Percentiles rank a stretch among this genome's conserved stretches.
phyloP scores from a whole-genome alignment of 1,284 basidiomycete species.

The Pseudozyma sp. region DNA sequence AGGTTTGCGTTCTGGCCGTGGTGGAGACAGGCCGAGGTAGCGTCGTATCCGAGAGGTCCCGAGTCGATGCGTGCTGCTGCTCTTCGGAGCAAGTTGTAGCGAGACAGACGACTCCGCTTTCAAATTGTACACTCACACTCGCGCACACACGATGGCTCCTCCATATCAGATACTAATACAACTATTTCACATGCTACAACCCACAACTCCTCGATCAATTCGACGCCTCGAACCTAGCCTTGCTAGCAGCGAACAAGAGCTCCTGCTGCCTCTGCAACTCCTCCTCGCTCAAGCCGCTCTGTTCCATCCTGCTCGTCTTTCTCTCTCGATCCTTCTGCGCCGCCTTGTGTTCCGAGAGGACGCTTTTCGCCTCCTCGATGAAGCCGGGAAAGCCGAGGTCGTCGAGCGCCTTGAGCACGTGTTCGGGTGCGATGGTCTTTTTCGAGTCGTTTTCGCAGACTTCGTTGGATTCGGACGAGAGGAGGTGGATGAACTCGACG shows the following conservation, averaged over 20 bases:
- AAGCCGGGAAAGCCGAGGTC: constrained; percentile 90
- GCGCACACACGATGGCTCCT: neutral
- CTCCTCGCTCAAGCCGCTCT: constrained; percentile 89
- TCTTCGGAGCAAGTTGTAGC: constrained; percentile 22
- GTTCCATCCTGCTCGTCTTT: constrained; percentile 78
- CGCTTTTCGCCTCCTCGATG: constrained; percentile 87
- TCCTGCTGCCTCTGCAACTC: constrained; percentile 89
- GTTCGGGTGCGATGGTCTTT: constrained; percentile 98
- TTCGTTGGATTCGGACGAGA: constrained; percentile 97
- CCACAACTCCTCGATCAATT: constrained; percentile 27
- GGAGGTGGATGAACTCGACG: constrained; percentile 98
- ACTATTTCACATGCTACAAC: neutral
- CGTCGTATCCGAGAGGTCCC: constrained; percentile 23
- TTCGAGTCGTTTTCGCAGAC: constrained; percentile 98
- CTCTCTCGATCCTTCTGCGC: constrained; percentile 82
- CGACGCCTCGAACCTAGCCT: constrained; percentile 72
- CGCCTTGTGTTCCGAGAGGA: constrained; percentile 93
- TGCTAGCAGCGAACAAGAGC: constrained; percentile 87
- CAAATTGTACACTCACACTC: no score
- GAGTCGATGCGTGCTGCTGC: constrained; percentile 30
- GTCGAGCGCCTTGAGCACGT: constrained; percentile 92
- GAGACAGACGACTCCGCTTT: neutral
- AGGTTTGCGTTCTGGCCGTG: constrained; percentile 56
- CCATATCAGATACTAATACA: neutral
- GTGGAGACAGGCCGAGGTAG: constrained; percentile 53